Evolutionary conservation across 768 basidiomycete species (phyloP), one percentile per base, ranked within the genome.

Genomic region (Agaricus subrufescens): DNA sequence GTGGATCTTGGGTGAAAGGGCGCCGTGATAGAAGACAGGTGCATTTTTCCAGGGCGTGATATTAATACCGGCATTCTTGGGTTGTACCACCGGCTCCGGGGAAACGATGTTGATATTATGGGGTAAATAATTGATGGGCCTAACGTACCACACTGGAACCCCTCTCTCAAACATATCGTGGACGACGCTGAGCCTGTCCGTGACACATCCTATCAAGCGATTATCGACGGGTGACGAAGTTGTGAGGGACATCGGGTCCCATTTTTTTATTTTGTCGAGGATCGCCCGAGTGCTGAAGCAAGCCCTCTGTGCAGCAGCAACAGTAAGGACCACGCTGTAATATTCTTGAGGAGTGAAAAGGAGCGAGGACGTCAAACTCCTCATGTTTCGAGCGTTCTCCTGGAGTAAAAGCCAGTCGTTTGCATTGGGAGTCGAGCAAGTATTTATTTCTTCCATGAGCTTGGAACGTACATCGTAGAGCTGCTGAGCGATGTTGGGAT

Each of bases 201-300:
- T 50, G 3, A 50, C 26, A 19, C 48, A 50, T 1, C 48, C 48
- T 9, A 50, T 2, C 3, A 50, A 37, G 5, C 15, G n/a, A 11
- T 34, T 34, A 12, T 50, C 34, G 26, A 31, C 31, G 3, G n/a
- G 3, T 19, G 23, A 4, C n/a, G 19, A 19, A 3, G 27, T 34
- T 38, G n/a, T 50, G 19, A 25, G 48, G 14, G 15, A n/a, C 23
- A 46, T 11, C 9, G 3, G n/a, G 29, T 52, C 42, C 51, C 51
- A 52, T 29, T 52, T 43, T 9, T 11, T 52, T 19, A 52, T 52
- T 30, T 52, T 52, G 40, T 52, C 40, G 9, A 52, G 42, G 6
- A 52, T 11, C 4, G 51, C 40, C 5, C 27, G 12, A 14, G 51
- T 52, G 15, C 9, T 26, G 26, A 52, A 11, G 19, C 39, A 52